Base-by-base conservation (phyloP, 257 asterid species). In the Verbascum thapsus region DNA sequence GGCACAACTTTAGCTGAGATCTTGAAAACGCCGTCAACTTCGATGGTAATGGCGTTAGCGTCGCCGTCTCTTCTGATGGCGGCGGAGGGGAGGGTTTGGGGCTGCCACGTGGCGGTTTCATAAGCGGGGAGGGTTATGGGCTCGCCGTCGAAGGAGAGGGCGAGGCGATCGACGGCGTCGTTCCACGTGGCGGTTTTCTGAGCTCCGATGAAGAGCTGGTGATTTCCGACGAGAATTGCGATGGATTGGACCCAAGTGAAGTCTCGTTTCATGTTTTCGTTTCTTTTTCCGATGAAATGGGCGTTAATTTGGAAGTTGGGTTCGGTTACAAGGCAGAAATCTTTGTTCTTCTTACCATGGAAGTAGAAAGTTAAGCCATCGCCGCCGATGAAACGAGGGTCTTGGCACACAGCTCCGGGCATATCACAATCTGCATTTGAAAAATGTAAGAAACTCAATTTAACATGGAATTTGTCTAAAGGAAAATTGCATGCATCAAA, bases 381-480 rank as follows among this genome's bases (percentile, higher is more conserved):
- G 9, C 83, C 92, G 3, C 95, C 95, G 10, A 87, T 77, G 72
- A 87, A 87, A 18, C 88, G 85, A 1, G 95, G 95, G 60, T 87
- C 95, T 59, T 87, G 86, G 76, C 92, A 87, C 3, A 87, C 88
- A 1, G 92, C 88, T 40, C 90, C 95, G 0, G 92, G 95, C 72
- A 57, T 68, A 37, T 82, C 80, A 54, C 92, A 86, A 6, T 67
- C 88, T 86, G 67, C 61, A 63, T 22, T 26, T 10, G 41, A 23
- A 16, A 15, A 2, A 19, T 42, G 7, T 56, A 34, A 47, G 43
- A 48, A n/a, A 10, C 13, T 64, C 13, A 2, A 22, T 9, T 26
- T 2, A 56, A n/a, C 6, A 56, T 8, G n/a, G n/a, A 1, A 1
- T 44, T 5, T 44, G 13, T 2, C 3, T 39, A 39, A 39, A 5